These are phyloP conservation scores for Pseudogymnoascus sp. DNA, from an alignment of 2,329 filamentous ascomycete species.

Conservation along the genomic window DNA sequence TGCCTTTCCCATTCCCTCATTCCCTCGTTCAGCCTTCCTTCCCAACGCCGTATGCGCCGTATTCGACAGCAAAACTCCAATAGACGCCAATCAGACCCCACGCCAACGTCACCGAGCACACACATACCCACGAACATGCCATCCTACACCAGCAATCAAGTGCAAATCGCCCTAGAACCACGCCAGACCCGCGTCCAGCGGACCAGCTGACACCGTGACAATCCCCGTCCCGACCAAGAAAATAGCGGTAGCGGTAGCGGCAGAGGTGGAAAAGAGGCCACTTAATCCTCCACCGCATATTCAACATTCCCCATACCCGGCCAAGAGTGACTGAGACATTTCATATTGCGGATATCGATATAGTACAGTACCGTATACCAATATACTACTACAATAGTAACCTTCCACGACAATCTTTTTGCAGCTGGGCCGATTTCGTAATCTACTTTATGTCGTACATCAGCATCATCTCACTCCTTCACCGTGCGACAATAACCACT, in stretches of 20 bases:
- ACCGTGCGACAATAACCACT: not conserved
- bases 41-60: not conserved
- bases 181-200: not conserved
- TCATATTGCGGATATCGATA: not conserved
- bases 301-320: not conserved
- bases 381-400: not conserved
- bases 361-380: no score
- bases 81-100: not conserved
- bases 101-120: not conserved
- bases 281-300: not conserved
- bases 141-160: not conserved
- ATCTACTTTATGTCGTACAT: slow-evolving; percentile 1
- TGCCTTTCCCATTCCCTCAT: not conserved
- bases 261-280: not conserved
- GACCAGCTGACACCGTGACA: slow-evolving; percentile 3
- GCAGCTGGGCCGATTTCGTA: slow-evolving; percentile 2
- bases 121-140: not conserved
- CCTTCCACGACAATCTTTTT: not conserved
- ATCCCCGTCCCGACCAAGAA: slow-evolving; percentile 3
- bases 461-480: not conserved
- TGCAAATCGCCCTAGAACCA: not conserved
- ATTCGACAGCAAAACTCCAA: not conserved
- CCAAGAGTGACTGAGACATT: not conserved
- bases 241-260: not conserved
- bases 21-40: not conserved